Conservation (phyloP, 148 eudicot genomes). For the Vaccinium myrtillus region DNA sequence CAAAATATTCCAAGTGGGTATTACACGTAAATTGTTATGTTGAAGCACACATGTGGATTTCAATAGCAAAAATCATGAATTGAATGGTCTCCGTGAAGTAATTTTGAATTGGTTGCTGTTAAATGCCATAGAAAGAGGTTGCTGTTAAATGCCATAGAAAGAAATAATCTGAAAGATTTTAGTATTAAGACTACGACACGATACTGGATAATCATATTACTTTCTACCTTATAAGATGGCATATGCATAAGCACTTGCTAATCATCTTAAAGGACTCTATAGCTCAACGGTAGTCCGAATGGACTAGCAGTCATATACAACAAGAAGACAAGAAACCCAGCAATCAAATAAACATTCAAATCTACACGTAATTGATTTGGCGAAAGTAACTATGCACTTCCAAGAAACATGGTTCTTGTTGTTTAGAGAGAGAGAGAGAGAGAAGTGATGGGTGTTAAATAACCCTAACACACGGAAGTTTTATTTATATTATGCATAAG, state of each 20-base stretch:
- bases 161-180: too few species aligned
- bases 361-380: neutral
- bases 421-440: too few species aligned
- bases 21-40: neutral
- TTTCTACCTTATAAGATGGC: neutral
- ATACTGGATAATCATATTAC: neutral
- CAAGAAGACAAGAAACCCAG: neutral
- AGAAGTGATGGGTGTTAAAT: too few species aligned
- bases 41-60: neutral
- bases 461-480: too few species aligned
- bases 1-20: slow-evolving; percentile 13
- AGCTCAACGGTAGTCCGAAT: neutral
- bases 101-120: neutral
- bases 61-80: neutral
- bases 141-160: too few species aligned
- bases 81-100: neutral
- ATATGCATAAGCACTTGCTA: neutral
- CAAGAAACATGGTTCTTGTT: neutral
- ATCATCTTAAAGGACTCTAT: neutral
- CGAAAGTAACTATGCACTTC: neutral
- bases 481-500: too few species aligned
- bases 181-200: too few species aligned
- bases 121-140: too few species aligned
- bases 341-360: neutral
- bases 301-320: neutral